phyloP scores from a whole-genome alignment of 1,284 basidiomycete genomes.

The Agaricales sp. region DNA sequence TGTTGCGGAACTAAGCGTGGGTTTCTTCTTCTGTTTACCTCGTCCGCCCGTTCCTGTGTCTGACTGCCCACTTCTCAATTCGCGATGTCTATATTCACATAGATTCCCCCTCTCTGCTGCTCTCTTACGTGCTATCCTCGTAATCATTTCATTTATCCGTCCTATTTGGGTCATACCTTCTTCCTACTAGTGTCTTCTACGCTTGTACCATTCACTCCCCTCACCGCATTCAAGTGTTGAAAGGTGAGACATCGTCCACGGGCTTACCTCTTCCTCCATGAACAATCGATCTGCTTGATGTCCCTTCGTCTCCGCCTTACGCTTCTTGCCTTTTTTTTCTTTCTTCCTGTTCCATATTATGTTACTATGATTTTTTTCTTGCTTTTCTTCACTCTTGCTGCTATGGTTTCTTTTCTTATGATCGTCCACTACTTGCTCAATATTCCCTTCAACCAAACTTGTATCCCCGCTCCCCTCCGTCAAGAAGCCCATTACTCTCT shows the following conservation, averaged over 20 bases:
- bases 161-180: conserved; percentile 65
- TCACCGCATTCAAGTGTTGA: conserved; percentile 43
- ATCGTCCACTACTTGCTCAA: not conserved
- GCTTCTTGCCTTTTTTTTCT: not conserved
- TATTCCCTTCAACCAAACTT: not conserved
- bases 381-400: not conserved
- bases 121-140: conserved; percentile 29
- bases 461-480: not conserved
- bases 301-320: not conserved
- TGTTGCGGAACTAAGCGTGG: conserved; percentile 76
- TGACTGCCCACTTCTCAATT: conserved; percentile 31
- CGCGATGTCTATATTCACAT: conserved; percentile 61
- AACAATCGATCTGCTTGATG: not conserved
- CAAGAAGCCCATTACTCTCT: conserved; percentile 15
- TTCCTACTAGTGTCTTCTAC: conserved; percentile 24
- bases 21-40: conserved; percentile 79
- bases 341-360: not conserved
- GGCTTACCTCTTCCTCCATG: not conserved
- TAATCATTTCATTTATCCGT: conserved; percentile 16
- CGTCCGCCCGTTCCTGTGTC: conserved; percentile 54
- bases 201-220: conserved; percentile 34
- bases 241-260: conserved; percentile 14
- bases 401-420: not conserved
- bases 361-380: not conserved
- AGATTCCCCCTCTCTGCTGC: conserved; percentile 42